These are phyloP conservation scores for Nitzschia inconspicua DNA, from an alignment of 108 stramenopile genomes.

Conservation along the genomic window DNA sequence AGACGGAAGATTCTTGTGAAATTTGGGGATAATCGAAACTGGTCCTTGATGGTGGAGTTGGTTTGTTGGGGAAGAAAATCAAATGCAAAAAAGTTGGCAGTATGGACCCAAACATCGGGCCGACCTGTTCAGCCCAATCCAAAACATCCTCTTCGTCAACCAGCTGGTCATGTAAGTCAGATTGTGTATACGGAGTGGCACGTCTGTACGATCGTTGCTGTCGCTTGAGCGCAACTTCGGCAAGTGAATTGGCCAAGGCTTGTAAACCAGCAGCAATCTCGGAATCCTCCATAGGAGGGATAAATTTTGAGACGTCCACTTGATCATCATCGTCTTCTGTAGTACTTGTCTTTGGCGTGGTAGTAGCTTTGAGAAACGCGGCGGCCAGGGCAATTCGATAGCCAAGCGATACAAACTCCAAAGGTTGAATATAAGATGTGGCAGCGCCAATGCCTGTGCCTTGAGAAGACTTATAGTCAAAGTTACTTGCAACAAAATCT, in stretches of 20 bases:
- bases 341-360: neutral
- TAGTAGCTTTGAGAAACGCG: slow-evolving; percentile 30
- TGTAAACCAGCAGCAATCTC: neutral
- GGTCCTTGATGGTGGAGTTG: slow-evolving; percentile 48
- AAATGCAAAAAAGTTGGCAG: slow-evolving; percentile 66
- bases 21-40: slow-evolving; percentile 53
- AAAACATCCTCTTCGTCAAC: slow-evolving; percentile 52
- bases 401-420: slow-evolving; percentile 29
- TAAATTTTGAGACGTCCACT: slow-evolving; percentile 18
- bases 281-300: slow-evolving; percentile 2
- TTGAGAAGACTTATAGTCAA: too few species aligned
- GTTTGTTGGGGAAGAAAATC: slow-evolving; percentile 51
- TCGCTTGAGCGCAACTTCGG: slow-evolving; percentile 13
- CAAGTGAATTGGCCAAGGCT: slow-evolving; percentile 33
- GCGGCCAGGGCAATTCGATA: slow-evolving; percentile 37
- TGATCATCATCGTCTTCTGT: slow-evolving; percentile 13
- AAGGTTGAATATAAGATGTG: slow-evolving; percentile 18
- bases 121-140: slow-evolving; percentile 67
- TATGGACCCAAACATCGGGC: slow-evolving; percentile 59
- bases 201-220: slow-evolving; percentile 11
- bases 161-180: neutral
- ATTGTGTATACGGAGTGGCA: neutral
- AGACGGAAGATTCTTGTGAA: slow-evolving; percentile 35
- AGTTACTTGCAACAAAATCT: neutral
- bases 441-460: too few species aligned